phyloP scores from a whole-genome alignment of 2,329 filamentous ascomycete species.

The Botryotinia convoluta region DNA sequence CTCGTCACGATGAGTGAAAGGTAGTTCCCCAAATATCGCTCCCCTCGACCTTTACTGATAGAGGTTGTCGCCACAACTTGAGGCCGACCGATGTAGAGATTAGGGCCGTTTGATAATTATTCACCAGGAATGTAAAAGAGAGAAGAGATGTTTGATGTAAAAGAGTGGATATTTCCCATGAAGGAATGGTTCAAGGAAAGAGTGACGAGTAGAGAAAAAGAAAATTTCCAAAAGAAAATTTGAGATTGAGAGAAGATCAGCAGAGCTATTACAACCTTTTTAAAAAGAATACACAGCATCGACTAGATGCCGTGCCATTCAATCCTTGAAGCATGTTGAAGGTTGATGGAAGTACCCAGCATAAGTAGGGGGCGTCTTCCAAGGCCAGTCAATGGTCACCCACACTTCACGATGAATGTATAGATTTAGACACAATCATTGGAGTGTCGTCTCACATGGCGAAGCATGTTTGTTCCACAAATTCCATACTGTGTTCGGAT shows the following conservation, averaged over 20 bases:
- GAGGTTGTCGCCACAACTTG: neutral
- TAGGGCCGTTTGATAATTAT: neutral
- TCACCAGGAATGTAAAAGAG: neutral
- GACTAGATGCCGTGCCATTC: neutral
- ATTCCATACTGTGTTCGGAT: neutral
- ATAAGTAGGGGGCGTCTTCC: neutral
- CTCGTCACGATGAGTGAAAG: neutral
- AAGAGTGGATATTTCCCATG: neutral
- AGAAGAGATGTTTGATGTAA: neutral
- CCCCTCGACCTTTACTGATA: neutral
- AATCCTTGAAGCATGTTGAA: neutral
- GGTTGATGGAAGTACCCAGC: neutral
- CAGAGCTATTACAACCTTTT: constrained; percentile 5
- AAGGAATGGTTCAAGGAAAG: neutral
- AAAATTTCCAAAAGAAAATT: neutral
- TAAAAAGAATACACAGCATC: constrained; percentile 4
- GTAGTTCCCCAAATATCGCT: neutral
- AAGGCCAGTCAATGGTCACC: neutral
- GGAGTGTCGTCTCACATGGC: constrained; percentile 10
- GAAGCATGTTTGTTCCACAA: constrained; percentile 6
- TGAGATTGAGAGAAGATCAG: neutral
- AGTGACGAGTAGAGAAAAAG: constrained; percentile 2
- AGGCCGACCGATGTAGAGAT: neutral
- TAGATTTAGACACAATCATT: constrained; percentile 1
- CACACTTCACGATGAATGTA: constrained; percentile 8